Evolutionary conservation across 192 early-diverging fungal species (phyloP).

Genomic region (Linnemannia schmuckeri): DNA sequence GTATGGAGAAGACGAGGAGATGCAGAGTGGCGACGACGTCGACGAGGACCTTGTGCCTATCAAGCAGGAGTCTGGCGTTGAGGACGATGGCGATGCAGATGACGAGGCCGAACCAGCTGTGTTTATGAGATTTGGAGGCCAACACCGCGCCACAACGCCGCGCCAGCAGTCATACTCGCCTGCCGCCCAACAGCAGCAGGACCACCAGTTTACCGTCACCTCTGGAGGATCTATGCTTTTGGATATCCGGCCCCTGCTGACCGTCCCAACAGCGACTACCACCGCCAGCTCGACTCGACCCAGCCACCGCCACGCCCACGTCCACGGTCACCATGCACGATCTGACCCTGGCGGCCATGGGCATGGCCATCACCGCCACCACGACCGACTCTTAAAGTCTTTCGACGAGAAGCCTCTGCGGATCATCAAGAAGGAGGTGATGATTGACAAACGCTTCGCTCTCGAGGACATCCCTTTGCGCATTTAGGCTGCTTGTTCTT

Average conservation of each 20-base stretch:
- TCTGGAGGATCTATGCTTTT: not conserved
- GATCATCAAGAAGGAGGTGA: conserved; percentile 35
- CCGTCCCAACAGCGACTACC: not conserved
- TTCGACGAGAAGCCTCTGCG: conserved; percentile 23
- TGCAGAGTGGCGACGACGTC: not conserved
- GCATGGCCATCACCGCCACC: not conserved
- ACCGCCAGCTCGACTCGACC: not conserved
- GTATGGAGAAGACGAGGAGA: conserved; percentile 29
- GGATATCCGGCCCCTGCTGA: conserved; percentile 14
- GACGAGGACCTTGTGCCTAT: not conserved
- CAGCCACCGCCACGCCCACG: not conserved
- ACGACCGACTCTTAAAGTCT: not conserved
- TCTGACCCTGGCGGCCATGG: not conserved
- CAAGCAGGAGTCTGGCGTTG: conserved; percentile 21
- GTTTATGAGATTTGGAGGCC: conserved; percentile 18
- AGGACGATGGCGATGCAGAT: conserved; percentile 38
- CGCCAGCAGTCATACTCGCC: not conserved
- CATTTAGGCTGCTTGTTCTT: conserved; percentile 17
- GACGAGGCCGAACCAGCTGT: conserved; percentile 24
- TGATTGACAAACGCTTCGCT: conserved; percentile 37
- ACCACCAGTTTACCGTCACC: not conserved
- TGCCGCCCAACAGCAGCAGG: not conserved
- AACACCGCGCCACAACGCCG: not conserved
- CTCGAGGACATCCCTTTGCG: conserved; percentile 45
- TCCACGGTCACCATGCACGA: not conserved